Percentiles rank a stretch among this genome's conserved stretches.
These are phyloP conservation scores for Xylaria venustula DNA, from an alignment of 495 filamentous ascomycete species.

Conservation along the genomic window DNA sequence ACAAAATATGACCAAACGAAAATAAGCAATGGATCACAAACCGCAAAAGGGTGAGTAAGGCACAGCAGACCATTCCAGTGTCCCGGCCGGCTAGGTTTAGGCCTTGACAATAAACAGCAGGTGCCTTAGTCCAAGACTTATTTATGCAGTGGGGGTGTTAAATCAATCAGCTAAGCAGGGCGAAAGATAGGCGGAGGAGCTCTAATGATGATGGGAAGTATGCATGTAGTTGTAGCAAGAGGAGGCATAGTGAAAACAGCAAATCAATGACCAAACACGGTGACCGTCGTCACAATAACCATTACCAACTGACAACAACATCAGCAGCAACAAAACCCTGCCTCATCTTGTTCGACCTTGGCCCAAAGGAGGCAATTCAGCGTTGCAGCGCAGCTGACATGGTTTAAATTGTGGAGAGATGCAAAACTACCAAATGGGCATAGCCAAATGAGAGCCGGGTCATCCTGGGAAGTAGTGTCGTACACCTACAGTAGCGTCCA, in stretches of 20 bases:
- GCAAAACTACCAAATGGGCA: not conserved
- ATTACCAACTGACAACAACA: not conserved
- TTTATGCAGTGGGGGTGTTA: not conserved
- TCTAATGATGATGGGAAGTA: conserved; percentile 2
- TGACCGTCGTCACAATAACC: not conserved
- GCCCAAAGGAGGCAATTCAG: not conserved
- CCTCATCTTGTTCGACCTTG: not conserved
- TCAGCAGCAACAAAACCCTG: not conserved
- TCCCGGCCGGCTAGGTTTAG: not conserved
- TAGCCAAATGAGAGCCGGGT: conserved; percentile 2
- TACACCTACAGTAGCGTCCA: too few species aligned
- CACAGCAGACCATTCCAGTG: not conserved
- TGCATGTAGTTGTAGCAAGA: not conserved
- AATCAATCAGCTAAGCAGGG: conserved; percentile 12
- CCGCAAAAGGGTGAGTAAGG: not conserved
- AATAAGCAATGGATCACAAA: conserved; percentile 6
- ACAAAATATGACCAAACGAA: not conserved
- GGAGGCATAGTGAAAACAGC: too few species aligned
- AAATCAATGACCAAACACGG: not conserved
- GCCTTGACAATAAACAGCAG: not conserved
- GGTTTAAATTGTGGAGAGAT: conserved; percentile 10
- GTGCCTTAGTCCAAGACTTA: too few species aligned
- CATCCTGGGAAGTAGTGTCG: too few species aligned
- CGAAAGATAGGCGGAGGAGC: not conserved
- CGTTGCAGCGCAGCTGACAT: conserved; percentile 2